Evolutionary conservation across 1,284 basidiomycete species (phyloP).

Genomic region (Inonotus obliquus): DNA sequence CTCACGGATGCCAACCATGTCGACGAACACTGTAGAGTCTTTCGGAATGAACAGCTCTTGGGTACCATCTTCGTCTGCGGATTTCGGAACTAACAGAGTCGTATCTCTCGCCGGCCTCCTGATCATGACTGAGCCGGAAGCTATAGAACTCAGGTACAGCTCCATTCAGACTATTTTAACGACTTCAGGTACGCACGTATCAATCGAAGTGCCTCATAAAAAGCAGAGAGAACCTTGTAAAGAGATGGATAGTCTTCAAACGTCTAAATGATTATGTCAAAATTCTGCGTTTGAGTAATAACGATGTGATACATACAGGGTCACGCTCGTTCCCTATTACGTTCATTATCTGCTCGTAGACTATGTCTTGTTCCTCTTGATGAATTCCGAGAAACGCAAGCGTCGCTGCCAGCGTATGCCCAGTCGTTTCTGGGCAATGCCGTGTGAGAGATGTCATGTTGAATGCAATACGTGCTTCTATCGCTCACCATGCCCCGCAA

Average conservation of each 20-base stretch:
- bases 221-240: slow-evolving; percentile 40
- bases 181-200: slow-evolving; percentile 35
- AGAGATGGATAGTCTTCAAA: slow-evolving; percentile 41
- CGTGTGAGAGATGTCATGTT: background rate
- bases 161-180: background rate
- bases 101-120: slow-evolving; percentile 19
- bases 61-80: slow-evolving; percentile 12
- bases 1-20: slow-evolving; percentile 50
- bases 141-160: slow-evolving; percentile 13
- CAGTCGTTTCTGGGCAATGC: slow-evolving; percentile 42
- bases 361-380: slow-evolving; percentile 42
- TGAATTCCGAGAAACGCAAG: slow-evolving; percentile 42
- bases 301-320: slow-evolving; percentile 30
- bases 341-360: slow-evolving; percentile 39
- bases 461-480: background rate
- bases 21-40: slow-evolving; percentile 34
- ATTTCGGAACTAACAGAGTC: slow-evolving; percentile 10
- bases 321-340: slow-evolving; percentile 37
- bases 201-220: slow-evolving; percentile 42
- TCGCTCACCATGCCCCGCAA: slow-evolving; percentile 49
- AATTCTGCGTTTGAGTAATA: background rate
- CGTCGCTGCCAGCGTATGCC: slow-evolving; percentile 42
- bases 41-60: slow-evolving; percentile 25
- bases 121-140: slow-evolving; percentile 19
- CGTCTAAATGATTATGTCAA: slow-evolving; percentile 25